These are phyloP conservation scores for Domatiomyces catenatus DNA, from an alignment of 2,329 filamentous ascomycete species.

Conservation along the genomic window DNA sequence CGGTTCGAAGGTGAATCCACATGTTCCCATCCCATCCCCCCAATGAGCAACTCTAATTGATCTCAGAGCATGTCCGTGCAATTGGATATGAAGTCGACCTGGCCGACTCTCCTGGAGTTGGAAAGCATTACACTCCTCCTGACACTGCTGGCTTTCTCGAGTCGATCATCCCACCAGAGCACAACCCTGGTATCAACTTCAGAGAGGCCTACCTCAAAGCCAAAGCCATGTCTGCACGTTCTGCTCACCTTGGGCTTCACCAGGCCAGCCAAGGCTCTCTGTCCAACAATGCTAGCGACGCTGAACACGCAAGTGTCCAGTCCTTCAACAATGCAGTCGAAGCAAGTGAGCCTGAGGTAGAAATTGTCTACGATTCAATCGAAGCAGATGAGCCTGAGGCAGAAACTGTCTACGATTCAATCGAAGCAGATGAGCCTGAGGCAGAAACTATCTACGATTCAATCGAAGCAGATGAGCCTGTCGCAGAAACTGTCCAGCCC, in stretches of 20 bases:
- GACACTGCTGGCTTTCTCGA: neutral
- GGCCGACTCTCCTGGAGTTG: neutral
- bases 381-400: too few relatives aligned
- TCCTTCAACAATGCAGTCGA: neutral
- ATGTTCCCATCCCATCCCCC: neutral
- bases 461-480: too few relatives aligned
- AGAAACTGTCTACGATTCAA: too few relatives aligned
- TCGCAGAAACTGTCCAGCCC: too few relatives aligned
- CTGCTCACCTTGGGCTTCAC: neutral
- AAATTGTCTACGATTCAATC: too few relatives aligned
- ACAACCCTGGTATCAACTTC: neutral
- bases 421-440: too few relatives aligned
- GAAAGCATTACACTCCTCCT: neutral
- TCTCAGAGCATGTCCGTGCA: neutral
- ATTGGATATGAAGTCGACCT: neutral
- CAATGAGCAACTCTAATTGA: neutral
- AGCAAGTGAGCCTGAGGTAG: neutral
- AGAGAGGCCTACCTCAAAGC: neutral
- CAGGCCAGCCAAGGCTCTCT: neutral
- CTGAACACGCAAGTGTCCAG: neutral
- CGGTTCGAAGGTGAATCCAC: neutral
- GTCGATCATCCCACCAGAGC: neutral
- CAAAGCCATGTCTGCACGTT: neutral
- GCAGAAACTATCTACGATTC: too few relatives aligned
- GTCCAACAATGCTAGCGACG: neutral